phyloP scores from a whole-genome alignment of 805 yeast species.

The Ogataea paraovalis region DNA sequence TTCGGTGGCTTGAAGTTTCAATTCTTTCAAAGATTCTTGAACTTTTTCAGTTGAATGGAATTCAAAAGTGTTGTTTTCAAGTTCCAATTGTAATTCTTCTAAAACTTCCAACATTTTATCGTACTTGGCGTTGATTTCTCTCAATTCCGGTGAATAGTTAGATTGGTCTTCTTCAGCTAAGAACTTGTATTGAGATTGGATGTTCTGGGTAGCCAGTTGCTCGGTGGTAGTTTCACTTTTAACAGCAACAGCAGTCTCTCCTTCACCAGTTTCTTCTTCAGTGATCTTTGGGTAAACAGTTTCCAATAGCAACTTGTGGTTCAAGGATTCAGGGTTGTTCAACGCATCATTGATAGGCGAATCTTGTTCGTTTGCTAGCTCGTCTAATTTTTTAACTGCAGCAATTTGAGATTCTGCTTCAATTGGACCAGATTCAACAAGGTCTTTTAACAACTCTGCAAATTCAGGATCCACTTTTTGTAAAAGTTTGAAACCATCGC shows the following conservation, averaged over 20 bases:
- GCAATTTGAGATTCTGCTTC: constrained; percentile 14
- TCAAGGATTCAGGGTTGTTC: constrained; percentile 20
- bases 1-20: constrained; percentile 61
- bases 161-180: constrained; percentile 23
- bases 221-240: neutral
- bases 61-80: constrained; percentile 26
- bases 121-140: constrained; percentile 25
- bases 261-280: neutral
- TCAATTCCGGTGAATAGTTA: constrained; percentile 17
- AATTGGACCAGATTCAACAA: constrained; percentile 6
- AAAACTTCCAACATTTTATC: constrained; percentile 28
- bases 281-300: constrained; percentile 4
- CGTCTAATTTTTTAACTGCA: constrained; percentile 17
- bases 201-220: neutral
- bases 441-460: constrained; percentile 10
- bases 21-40: constrained; percentile 20
- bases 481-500: constrained; percentile 22
- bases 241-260: neutral
- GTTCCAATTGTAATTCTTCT: constrained; percentile 27
- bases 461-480: constrained; percentile 23
- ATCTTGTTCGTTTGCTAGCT: constrained; percentile 15
- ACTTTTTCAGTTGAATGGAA: constrained; percentile 14
- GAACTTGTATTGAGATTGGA: neutral
- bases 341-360: constrained; percentile 21
- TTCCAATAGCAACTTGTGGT: constrained; percentile 18